Evolutionary conservation across 176 grass and related monocot species (phyloP), one percentile per base, ranked within the genome.

Genomic region (Poa annua): DNA sequence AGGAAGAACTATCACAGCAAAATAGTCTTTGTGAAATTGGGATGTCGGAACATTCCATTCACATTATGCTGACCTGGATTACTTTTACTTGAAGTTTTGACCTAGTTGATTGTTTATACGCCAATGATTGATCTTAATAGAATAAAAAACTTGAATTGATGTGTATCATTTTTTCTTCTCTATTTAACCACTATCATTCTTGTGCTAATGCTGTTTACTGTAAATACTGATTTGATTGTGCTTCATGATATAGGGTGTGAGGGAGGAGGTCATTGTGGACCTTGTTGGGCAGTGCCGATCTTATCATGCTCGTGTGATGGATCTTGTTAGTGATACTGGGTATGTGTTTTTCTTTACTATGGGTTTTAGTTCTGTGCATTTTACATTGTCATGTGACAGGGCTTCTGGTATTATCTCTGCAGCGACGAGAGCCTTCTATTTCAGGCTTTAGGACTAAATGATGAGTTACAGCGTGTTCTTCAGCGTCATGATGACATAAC

Each of bases 341-440:
- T 96, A 90, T 78, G 66, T 15, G 65, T 33, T 24, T 80, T 22
- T 84, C 75, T 22, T 22, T 7, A 49, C 34, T 70, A 20, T 38
- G 55, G 33, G 22, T 85, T 77, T 72, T 71, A 48, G 8, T 44
- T 55, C n/a, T 45, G 45, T 61, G 10, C 50, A 63, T 78, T 71
- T 81, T 77, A 45, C 14, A 71, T 26, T 73, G 26, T 76, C 10
- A 22, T 86, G 42, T 70, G 63, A 80, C 62, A 50, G 5, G 17
- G 76, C 24, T 24, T 62, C 57, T 45, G 59, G n/a, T 81, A 15
- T 80, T 85, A 39, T 82, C 9, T 87, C 74, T 93, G 68, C 86
- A 99, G 97, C 57, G 97, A 99, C 6, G 97, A 99, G 77, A 85
- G 91, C 24, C 93, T 94, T 90, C 62, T 99, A 57, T 90, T 88